Conservation (phyloP, 495 filamentous ascomycete species). For the Annulohypoxylon nitens region DNA sequence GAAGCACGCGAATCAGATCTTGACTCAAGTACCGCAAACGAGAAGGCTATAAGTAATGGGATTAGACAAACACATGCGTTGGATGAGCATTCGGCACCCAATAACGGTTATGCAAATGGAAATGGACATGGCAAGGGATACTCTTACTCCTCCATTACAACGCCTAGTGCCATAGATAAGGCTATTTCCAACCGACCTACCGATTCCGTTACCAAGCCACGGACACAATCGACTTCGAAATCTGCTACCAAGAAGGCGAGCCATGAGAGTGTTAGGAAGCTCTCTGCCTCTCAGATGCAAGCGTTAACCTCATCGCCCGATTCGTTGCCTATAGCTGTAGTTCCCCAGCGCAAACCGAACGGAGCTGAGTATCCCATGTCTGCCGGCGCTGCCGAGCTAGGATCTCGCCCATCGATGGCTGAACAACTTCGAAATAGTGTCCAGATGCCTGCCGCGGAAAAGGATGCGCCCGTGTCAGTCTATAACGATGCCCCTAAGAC, state of each 20-base stretch:
- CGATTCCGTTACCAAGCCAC: constrained; percentile 34
- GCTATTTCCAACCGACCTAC: constrained; percentile 13
- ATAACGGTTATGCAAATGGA: not conserved
- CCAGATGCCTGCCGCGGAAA: constrained; percentile 19
- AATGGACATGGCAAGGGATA: constrained; percentile 24
- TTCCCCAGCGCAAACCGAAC: constrained; percentile 49
- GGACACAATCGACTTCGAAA: constrained; percentile 42
- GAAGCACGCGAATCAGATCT: constrained; percentile 12
- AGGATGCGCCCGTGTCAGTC: not conserved
- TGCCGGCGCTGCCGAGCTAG: constrained; percentile 53
- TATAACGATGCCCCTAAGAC: constrained; percentile 35
- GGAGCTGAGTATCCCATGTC: constrained; percentile 53
- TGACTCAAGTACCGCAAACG: not conserved
- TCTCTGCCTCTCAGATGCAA: constrained; percentile 69
- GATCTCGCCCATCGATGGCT: constrained; percentile 48
- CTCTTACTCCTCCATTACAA: constrained; percentile 10
- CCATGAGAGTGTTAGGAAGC: constrained; percentile 61
- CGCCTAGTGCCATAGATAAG: constrained; percentile 6
- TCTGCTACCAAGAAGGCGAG: constrained; percentile 52
- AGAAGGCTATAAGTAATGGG: constrained; percentile 15
- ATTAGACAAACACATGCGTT: constrained; percentile 11
- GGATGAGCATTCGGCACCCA: constrained; percentile 8
- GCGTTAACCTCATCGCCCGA: constrained; percentile 67
- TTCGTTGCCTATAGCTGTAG: constrained; percentile 59
- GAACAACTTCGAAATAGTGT: constrained; percentile 45